These are phyloP conservation scores for Galeopsis tetrahit DNA, from an alignment of 257 asterid species.

Conservation along the genomic window DNA sequence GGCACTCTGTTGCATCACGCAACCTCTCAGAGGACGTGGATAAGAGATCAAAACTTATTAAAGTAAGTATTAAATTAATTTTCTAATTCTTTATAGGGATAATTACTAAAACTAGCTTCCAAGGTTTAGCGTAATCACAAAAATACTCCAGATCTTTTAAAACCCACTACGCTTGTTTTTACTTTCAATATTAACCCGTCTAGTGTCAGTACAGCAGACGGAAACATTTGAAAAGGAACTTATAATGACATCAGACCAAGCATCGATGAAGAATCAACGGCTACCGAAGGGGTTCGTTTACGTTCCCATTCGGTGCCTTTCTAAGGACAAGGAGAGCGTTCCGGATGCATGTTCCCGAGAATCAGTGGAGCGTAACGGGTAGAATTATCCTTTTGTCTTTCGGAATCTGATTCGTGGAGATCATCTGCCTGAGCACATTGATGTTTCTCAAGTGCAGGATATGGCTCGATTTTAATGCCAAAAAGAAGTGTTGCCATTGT, in stretches of 20 bases:
- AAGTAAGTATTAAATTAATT: slow-evolving; percentile 48
- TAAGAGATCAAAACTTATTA: slow-evolving; percentile 52
- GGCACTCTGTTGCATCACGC: slow-evolving; percentile 48
- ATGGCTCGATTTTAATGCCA: slow-evolving; percentile 32
- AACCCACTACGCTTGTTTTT: background rate
- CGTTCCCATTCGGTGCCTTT: slow-evolving; percentile 73
- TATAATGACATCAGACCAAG: slow-evolving; percentile 93
- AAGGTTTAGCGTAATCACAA: background rate
- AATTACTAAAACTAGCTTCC: background rate
- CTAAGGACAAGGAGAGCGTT: slow-evolving; percentile 69
- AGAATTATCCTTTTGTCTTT: slow-evolving; percentile 10
- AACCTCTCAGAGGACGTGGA: slow-evolving; percentile 60
- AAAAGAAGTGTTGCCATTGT: slow-evolving; percentile 8
- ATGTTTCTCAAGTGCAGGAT: background rate
- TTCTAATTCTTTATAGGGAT: background rate
- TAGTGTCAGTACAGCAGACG: slow-evolving; percentile 51
- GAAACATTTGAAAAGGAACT: slow-evolving; percentile 89
- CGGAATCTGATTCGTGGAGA: background rate
- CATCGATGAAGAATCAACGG: slow-evolving; percentile 84
- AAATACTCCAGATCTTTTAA: background rate
- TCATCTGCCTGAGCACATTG: slow-evolving; percentile 31
- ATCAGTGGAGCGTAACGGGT: slow-evolving; percentile 51
- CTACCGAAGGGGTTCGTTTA: slow-evolving; percentile 88
- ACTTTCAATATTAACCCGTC: slow-evolving; percentile 26
- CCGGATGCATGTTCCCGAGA: slow-evolving; percentile 55